These are phyloP conservation scores for Pichia sp. DNA, from an alignment of 1,139 yeast genomes.

Conservation along the genomic window DNA sequence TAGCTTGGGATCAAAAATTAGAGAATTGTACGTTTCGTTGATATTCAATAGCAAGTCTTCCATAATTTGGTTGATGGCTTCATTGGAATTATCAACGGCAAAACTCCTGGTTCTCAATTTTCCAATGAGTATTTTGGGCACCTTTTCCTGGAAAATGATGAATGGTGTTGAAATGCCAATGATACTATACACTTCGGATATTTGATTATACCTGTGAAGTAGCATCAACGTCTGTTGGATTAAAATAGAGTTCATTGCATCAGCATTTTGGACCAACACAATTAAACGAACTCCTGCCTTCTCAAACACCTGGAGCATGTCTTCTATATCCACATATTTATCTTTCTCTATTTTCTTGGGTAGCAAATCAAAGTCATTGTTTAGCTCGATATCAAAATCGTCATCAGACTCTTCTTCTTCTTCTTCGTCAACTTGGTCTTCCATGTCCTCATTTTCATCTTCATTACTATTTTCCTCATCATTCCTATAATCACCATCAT, in stretches of 20 bases:
- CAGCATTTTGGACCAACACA: slow-evolving; percentile 61
- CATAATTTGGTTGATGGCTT: slow-evolving; percentile 39
- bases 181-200: slow-evolving; percentile 20
- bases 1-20: slow-evolving; percentile 30
- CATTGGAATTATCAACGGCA: slow-evolving; percentile 41
- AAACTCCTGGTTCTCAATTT: slow-evolving; percentile 30
- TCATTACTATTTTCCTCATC: slow-evolving; percentile 20
- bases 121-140: slow-evolving; percentile 32
- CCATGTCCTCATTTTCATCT: slow-evolving; percentile 19
- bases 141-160: slow-evolving; percentile 40
- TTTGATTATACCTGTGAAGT: slow-evolving; percentile 36
- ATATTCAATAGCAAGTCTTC: slow-evolving; percentile 33
- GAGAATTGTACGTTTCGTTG: slow-evolving; percentile 32
- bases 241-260: slow-evolving; percentile 50
- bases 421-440: slow-evolving; percentile 18
- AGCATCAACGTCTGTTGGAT: slow-evolving; percentile 48
- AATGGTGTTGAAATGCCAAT: slow-evolving; percentile 54
- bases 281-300: slow-evolving; percentile 25
- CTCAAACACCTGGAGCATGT: slow-evolving; percentile 31
- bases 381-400: slow-evolving; percentile 18
- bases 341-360: slow-evolving; percentile 25
- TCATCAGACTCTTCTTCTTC: slow-evolving; percentile 19
- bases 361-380: slow-evolving; percentile 23
- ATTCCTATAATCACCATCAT: neutral
- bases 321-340: slow-evolving; percentile 32